Evolutionary conservation across 75 land plant species (phyloP).

Genomic region (Adiantum capillusveneris): DNA sequence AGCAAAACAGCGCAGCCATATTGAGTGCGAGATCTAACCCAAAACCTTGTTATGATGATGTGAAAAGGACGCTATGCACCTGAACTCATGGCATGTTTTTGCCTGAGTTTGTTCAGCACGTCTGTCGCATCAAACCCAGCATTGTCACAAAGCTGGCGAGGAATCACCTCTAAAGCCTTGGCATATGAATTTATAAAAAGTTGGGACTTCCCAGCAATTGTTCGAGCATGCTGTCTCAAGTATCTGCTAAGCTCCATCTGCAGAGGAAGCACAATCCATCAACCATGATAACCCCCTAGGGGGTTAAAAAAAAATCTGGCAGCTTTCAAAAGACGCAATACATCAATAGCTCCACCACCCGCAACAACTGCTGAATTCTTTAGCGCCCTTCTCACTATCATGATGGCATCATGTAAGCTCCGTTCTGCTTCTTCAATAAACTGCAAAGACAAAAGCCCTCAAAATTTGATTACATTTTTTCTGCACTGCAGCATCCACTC

Average conservation of each 20-base stretch:
- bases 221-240: slow-evolving; percentile 85
- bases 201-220: slow-evolving; percentile 93
- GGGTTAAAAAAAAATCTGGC: background rate
- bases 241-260: slow-evolving; percentile 94
- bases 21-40: too few species aligned
- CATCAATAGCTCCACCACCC: slow-evolving; percentile 99
- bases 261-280: background rate
- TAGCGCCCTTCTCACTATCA: slow-evolving; percentile 96
- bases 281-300: background rate
- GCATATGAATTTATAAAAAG: slow-evolving; percentile 94
- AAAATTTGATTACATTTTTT: too few species aligned
- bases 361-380: slow-evolving; percentile 96
- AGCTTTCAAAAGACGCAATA: slow-evolving; percentile 18
- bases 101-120: slow-evolving; percentile 92
- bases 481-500: too few species aligned
- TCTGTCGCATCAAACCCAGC: slow-evolving; percentile 99
- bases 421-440: slow-evolving; percentile 99
- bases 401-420: slow-evolving; percentile 97
- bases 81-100: slow-evolving; percentile 86
- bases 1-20: too few species aligned
- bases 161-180: slow-evolving; percentile 97
- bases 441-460: slow-evolving; percentile 21
- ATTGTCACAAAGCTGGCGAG: slow-evolving; percentile 96
- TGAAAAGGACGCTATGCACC: too few species aligned
- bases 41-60: too few species aligned